Conservation (phyloP, 345 rosid species). For the Anastatica hierochuntica region DNA sequence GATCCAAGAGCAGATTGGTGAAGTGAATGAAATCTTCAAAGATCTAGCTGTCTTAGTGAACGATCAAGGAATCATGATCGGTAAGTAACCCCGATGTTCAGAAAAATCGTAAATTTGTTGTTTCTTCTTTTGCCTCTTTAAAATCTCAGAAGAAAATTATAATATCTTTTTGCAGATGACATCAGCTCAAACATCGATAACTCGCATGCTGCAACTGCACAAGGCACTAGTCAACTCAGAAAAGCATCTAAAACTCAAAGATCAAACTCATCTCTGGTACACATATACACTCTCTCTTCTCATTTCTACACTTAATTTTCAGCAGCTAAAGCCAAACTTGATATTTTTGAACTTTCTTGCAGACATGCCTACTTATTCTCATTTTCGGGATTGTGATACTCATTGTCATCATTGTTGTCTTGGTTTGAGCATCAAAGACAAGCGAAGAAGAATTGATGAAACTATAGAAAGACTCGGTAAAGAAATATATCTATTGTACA, state of each 20-base stretch:
- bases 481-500: conserved; percentile 22
- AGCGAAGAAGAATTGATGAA: background rate
- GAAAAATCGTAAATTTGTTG: background rate
- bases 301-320: background rate
- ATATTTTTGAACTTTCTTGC: conserved; percentile 21
- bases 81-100: conserved; percentile 23
- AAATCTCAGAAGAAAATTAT: background rate
- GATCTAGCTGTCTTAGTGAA: conserved; percentile 55
- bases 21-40: conserved; percentile 71
- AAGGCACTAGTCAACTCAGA: conserved; percentile 46
- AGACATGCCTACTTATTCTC: conserved; percentile 58
- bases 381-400: conserved; percentile 57
- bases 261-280: conserved; percentile 61
- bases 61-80: conserved; percentile 58
- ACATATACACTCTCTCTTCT: background rate
- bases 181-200: conserved; percentile 51
- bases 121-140: background rate
- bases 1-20: conserved; percentile 56
- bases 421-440: conserved; percentile 29
- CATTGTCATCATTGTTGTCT: conserved; percentile 47
- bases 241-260: conserved; percentile 54
- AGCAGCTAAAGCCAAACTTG: background rate
- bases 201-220: conserved; percentile 47
- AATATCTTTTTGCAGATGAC: conserved; percentile 40
- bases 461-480: conserved; percentile 1